phyloP scores from a whole-genome alignment of 306 rosid genomes.

The Sechiopsis laciniata region DNA sequence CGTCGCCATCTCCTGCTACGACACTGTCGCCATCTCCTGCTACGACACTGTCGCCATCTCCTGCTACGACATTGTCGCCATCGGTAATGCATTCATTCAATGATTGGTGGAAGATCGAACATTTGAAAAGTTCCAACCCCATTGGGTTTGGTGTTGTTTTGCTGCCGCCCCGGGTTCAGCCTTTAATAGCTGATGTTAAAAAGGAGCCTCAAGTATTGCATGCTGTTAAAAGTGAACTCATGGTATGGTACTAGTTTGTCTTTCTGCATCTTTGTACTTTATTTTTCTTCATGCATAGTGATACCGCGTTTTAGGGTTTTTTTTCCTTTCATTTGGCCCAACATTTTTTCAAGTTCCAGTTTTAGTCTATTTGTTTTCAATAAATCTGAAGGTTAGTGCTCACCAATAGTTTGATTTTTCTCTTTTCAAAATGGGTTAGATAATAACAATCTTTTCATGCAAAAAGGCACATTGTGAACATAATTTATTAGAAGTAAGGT shows the following conservation, averaged over 20 bases:
- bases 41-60: neutral
- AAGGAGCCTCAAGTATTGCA: neutral
- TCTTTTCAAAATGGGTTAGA: too few relatives aligned
- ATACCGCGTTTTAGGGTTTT: neutral
- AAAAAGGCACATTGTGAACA: too few relatives aligned
- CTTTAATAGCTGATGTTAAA: neutral
- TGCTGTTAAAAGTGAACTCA: neutral
- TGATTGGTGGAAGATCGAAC: neutral
- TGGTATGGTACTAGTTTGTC: constrained; percentile 12
- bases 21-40: too few relatives aligned
- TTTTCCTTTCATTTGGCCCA: too few relatives aligned
- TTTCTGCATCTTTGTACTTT: neutral
- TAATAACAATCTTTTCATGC: too few relatives aligned
- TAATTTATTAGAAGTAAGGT: too few relatives aligned
- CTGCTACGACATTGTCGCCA: neutral
- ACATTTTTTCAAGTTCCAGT: too few relatives aligned
- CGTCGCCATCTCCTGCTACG: too few relatives aligned
- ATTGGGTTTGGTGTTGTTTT: too few relatives aligned
- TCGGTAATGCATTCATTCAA: neutral
- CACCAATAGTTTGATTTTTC: too few relatives aligned
- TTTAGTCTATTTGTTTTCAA: too few relatives aligned
- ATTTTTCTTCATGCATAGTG: neutral
- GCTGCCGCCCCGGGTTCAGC: neutral
- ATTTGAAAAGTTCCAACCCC: neutral
- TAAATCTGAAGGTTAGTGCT: too few relatives aligned